phyloP scores from a whole-genome alignment of 495 filamentous ascomycete species.

The Hypoxylon lienhwacheense region DNA sequence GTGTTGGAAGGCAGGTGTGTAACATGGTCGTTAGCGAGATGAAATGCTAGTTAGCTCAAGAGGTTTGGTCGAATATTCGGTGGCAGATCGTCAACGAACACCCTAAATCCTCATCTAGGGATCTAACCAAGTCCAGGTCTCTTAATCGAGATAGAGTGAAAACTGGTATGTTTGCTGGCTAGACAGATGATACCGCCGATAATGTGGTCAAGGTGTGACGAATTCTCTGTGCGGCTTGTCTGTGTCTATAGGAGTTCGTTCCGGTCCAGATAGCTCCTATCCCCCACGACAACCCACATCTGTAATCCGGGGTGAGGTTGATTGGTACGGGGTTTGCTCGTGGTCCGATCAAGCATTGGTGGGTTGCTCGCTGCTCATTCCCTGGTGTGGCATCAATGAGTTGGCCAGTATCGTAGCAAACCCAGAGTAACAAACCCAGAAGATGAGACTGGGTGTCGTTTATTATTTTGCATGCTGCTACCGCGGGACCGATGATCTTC shows the following conservation, averaged over 20 bases:
- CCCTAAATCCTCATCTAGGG: not conserved
- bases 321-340: constrained; percentile 24
- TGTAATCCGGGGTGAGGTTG: constrained; percentile 14
- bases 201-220: constrained; percentile 14
- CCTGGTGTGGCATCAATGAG: constrained; percentile 13
- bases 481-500: constrained; percentile 24
- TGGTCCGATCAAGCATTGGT: constrained; percentile 18
- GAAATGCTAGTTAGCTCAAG: too few relatives aligned
- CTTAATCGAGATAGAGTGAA: constrained; percentile 1
- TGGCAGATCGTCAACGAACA: not conserved
- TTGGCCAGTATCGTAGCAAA: constrained; percentile 12
- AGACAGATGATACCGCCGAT: not conserved
- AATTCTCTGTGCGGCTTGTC: constrained; percentile 11
- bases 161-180: constrained; percentile 4
- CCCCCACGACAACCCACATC: constrained; percentile 32
- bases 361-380: constrained; percentile 15
- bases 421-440: constrained; percentile 13
- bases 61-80: too few relatives aligned
- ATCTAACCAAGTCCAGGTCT: not conserved
- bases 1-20: constrained; percentile 11
- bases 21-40: constrained; percentile 9
- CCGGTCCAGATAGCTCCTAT: constrained; percentile 17
- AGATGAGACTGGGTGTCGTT: constrained; percentile 14
- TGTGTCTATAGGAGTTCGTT: constrained; percentile 6
- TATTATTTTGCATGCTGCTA: constrained; percentile 8